Percentiles rank a stretch among this genome's conserved stretches.
These are phyloP conservation scores for Podila verticillata DNA, from an alignment of 192 early-diverging fungal genomes.

Conservation along the genomic window DNA sequence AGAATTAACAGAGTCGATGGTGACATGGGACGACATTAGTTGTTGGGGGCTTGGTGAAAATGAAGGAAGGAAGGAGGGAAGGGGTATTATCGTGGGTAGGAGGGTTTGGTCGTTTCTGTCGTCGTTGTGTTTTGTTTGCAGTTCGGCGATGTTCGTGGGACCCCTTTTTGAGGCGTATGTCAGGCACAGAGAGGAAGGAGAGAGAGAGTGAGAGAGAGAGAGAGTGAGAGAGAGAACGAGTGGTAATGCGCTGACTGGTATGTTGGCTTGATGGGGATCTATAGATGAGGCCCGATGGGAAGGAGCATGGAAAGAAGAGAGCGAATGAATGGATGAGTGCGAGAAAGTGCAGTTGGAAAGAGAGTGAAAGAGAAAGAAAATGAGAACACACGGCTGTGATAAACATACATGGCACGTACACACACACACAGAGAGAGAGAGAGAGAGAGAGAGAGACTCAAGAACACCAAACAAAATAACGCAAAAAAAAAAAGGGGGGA, in stretches of 20 bases:
- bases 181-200: background rate
- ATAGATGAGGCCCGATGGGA: too few relatives aligned
- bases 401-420: background rate
- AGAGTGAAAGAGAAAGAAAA: background rate
- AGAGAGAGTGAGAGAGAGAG: background rate
- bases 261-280: background rate
- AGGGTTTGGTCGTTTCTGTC: too few relatives aligned
- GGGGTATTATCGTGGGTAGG: background rate
- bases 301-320: too few relatives aligned
- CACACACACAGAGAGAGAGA: background rate
- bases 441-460: too few relatives aligned
- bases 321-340: background rate
- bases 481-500: conserved; percentile 2
- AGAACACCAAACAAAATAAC: background rate
- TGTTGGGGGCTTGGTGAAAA: background rate
- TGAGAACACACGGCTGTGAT: too few relatives aligned
- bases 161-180: too few relatives aligned
- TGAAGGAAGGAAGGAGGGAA: background rate
- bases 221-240: background rate
- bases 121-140: too few relatives aligned
- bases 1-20: conserved; percentile 14
- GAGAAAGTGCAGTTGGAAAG: background rate
- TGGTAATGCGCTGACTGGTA: background rate
- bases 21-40: conserved; percentile 16
- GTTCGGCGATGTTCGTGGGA: too few relatives aligned